A percentile compares a stretch with the other conserved stretches of the same genome.
Evolutionary conservation across 2,329 filamentous ascomycete species (phyloP).

Genomic region (Aotearoamyces nothofagi): DNA sequence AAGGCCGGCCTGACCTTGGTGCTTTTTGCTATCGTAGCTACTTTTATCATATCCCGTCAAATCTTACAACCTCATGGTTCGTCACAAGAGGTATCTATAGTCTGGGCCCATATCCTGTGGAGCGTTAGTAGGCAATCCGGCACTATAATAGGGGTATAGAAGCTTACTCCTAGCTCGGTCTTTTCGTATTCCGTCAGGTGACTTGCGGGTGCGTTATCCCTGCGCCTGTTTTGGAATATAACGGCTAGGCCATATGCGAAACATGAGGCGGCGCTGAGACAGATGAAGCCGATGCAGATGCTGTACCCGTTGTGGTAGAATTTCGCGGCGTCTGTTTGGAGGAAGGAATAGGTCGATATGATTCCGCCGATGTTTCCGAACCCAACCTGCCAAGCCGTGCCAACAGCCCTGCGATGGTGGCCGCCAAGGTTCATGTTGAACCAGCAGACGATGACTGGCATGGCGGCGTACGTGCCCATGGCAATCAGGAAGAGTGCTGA

Average conservation of each 20-base stretch:
- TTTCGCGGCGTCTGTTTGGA: constrained; percentile 47
- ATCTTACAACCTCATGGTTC: too few species aligned
- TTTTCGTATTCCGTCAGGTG: constrained; percentile 46
- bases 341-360: constrained; percentile 57
- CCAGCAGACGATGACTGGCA: constrained; percentile 78
- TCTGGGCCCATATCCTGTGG: constrained; percentile 18
- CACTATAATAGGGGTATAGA: neutral
- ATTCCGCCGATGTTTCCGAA: constrained; percentile 73
- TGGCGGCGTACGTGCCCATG: constrained; percentile 69
- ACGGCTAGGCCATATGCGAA: constrained; percentile 44
- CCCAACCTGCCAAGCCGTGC: constrained; percentile 62
- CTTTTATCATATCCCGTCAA: too few species aligned
- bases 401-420: constrained; percentile 54
- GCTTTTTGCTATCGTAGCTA: too few species aligned
- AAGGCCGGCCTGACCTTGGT: too few species aligned
- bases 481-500: constrained; percentile 70
- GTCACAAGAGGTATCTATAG: constrained; percentile 18
- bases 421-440: constrained; percentile 68
- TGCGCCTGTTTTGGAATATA: constrained; percentile 40
- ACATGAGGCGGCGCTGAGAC: constrained; percentile 48
- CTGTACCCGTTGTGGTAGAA: constrained; percentile 63
- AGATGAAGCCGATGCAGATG: constrained; percentile 62
- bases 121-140: constrained; percentile 6
- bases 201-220: constrained; percentile 31
- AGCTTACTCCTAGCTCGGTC: constrained; percentile 26